These are phyloP conservation scores for Stylosanthes scabra DNA, from an alignment of 331 rosid species.

Conservation along the genomic window DNA sequence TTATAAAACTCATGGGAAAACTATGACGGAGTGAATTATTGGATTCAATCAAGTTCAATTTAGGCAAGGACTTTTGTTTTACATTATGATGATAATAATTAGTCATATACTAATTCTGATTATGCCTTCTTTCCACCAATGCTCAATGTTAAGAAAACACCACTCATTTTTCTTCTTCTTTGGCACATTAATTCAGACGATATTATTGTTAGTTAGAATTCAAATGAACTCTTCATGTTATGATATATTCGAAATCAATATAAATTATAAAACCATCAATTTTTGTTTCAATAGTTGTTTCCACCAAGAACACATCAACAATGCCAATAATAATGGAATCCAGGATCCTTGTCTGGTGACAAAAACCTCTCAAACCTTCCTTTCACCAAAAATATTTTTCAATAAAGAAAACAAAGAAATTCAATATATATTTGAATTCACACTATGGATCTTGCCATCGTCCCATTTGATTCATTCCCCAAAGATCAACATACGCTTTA, in stretches of 20 bases:
- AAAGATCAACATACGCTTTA: slow-evolving; percentile 65
- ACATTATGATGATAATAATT: background rate
- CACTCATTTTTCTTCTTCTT: background rate
- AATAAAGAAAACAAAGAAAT: no score
- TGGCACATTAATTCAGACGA: background rate
- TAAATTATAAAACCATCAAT: background rate
- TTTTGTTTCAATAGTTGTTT: slow-evolving; percentile 6
- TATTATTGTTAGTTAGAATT: background rate
- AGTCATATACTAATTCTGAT: background rate
- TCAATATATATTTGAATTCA: slow-evolving; percentile 1
- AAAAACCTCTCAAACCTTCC: slow-evolving; percentile 9
- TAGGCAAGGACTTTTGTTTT: background rate
- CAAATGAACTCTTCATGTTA: background rate
- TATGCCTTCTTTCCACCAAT: background rate
- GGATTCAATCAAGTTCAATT: background rate
- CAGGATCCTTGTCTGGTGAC: slow-evolving; percentile 4
- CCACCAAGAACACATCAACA: background rate
- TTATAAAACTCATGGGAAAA: background rate
- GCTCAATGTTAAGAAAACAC: slow-evolving; percentile 10
- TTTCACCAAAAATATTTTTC: no score
- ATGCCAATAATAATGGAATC: background rate
- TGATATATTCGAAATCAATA: background rate
- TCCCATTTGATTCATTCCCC: slow-evolving; percentile 55
- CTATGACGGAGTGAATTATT: background rate
- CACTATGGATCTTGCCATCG: slow-evolving; percentile 68